phyloP scores from a whole-genome alignment of 176 grass and related monocot genomes.

The Triticum turgidum region DNA sequence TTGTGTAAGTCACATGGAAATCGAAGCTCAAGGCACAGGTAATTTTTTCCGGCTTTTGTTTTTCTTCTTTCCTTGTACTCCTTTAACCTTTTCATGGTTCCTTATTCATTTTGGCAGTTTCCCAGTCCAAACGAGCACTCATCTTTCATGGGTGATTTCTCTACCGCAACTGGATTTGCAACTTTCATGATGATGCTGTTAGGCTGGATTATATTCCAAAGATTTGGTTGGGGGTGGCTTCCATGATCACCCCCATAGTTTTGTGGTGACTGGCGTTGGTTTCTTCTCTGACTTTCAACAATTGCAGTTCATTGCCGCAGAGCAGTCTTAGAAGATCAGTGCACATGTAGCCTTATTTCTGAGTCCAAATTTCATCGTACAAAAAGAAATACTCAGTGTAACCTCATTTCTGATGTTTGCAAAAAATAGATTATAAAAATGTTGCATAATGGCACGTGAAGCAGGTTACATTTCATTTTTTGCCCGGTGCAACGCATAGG shows the following conservation, averaged over 20 bases:
- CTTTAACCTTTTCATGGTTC: background rate
- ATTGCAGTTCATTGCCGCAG: background rate
- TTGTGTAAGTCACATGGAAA: slow-evolving; percentile 93
- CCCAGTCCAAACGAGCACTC: slow-evolving; percentile 84
- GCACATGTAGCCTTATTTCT: background rate
- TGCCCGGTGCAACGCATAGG: too few relatives aligned
- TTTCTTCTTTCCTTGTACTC: background rate
- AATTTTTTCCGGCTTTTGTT: slow-evolving; percentile 22
- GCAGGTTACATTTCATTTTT: too few relatives aligned
- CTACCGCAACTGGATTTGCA: slow-evolving; percentile 61
- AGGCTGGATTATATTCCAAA: slow-evolving; percentile 59
- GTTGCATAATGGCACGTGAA: too few relatives aligned
- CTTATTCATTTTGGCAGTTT: slow-evolving; percentile 50
- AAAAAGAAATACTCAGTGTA: too few relatives aligned
- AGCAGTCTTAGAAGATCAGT: background rate
- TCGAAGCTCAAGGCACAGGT: slow-evolving; percentile 96
- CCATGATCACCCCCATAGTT: slow-evolving; percentile 78
- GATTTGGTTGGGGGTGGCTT: slow-evolving; percentile 78
- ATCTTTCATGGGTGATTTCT: slow-evolving; percentile 93
- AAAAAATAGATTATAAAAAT: too few relatives aligned
- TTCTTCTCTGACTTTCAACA: slow-evolving; percentile 57
- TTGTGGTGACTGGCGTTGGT: slow-evolving; percentile 71
- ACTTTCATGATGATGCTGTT: slow-evolving; percentile 92
- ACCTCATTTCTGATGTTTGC: too few relatives aligned
- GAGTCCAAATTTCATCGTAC: too few relatives aligned